Evolutionary conservation across 805 yeast genomes (phyloP).

Genomic region (Diddensiella santjacobensis): DNA sequence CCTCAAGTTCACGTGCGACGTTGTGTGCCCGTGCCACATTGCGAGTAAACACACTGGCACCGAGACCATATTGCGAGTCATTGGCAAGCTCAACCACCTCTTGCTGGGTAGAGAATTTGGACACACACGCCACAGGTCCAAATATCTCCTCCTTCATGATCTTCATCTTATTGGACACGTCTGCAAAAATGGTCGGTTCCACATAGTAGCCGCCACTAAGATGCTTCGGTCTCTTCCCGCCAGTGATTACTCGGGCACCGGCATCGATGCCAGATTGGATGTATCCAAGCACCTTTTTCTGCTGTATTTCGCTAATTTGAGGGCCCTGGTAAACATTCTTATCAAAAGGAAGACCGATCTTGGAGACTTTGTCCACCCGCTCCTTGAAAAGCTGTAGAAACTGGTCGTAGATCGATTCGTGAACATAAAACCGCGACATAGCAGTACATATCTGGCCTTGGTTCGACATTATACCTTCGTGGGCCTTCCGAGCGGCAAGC

Average conservation of each 20-base stretch:
- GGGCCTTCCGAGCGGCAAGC: constrained; percentile 69
- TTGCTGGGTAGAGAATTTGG: constrained; percentile 77
- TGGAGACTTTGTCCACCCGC: constrained; percentile 46
- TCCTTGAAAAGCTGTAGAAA: constrained; percentile 56
- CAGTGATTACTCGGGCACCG: constrained; percentile 79
- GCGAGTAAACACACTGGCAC: constrained; percentile 80
- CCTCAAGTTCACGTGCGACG: constrained; percentile 67
- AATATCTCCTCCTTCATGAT: constrained; percentile 88
- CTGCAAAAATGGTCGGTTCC: constrained; percentile 79
- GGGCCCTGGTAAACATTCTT: constrained; percentile 84
- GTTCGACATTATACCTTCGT: constrained; percentile 84
- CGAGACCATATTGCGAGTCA: constrained; percentile 69
- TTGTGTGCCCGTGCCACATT: constrained; percentile 71
- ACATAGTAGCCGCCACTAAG: constrained; percentile 41
- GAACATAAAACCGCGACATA: constrained; percentile 86
- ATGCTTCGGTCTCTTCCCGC: constrained; percentile 55
- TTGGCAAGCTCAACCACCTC: constrained; percentile 78
- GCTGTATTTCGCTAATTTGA: constrained; percentile 78
- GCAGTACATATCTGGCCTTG: constrained; percentile 97
- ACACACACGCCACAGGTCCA: constrained; percentile 86
- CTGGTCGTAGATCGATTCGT: constrained; percentile 77
- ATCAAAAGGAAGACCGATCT: constrained; percentile 82
- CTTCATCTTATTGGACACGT: constrained; percentile 67
- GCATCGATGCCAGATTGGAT: constrained; percentile 74
- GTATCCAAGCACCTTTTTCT: constrained; percentile 70